phyloP scores from a whole-genome alignment of 2,329 filamentous ascomycete species.

The Talaromyces verruculosus region DNA sequence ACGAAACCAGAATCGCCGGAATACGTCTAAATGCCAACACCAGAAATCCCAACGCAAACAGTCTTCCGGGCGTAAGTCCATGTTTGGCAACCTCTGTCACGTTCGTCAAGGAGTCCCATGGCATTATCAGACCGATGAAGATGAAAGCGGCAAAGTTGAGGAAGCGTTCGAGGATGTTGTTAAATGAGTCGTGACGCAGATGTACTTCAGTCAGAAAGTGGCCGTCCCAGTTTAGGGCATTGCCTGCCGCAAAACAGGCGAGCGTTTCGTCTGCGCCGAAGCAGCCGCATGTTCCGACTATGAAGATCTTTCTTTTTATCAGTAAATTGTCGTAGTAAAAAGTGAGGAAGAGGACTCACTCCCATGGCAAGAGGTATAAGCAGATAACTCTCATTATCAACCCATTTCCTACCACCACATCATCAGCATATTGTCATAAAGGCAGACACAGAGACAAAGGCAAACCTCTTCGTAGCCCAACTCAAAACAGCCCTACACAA shows the following conservation, averaged over 20 bases:
- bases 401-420: constrained; percentile 48
- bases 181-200: constrained; percentile 61
- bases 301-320: constrained; percentile 45
- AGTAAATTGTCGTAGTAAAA: too few species aligned
- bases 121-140: constrained; percentile 58
- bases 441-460: background rate
- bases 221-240: constrained; percentile 62
- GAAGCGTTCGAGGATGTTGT: constrained; percentile 57
- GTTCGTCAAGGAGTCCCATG: constrained; percentile 57
- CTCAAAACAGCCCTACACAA: constrained; percentile 50
- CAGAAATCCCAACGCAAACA: constrained; percentile 55
- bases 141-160: constrained; percentile 63
- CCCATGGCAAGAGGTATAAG: constrained; percentile 55
- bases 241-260: constrained; percentile 62
- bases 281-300: constrained; percentile 58
- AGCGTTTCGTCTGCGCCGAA: constrained; percentile 62
- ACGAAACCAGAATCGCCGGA: constrained; percentile 55
- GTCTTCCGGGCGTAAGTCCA: constrained; percentile 53
- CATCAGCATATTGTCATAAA: constrained; percentile 21
- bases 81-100: constrained; percentile 45
- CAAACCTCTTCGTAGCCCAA: constrained; percentile 35
- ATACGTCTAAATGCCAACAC: constrained; percentile 58
- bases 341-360: constrained; percentile 27
- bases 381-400: constrained; percentile 57
- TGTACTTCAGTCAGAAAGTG: constrained; percentile 58